phyloP scores from a whole-genome alignment of 2,329 filamentous ascomycete genomes.

The Alternaria alternata region DNA sequence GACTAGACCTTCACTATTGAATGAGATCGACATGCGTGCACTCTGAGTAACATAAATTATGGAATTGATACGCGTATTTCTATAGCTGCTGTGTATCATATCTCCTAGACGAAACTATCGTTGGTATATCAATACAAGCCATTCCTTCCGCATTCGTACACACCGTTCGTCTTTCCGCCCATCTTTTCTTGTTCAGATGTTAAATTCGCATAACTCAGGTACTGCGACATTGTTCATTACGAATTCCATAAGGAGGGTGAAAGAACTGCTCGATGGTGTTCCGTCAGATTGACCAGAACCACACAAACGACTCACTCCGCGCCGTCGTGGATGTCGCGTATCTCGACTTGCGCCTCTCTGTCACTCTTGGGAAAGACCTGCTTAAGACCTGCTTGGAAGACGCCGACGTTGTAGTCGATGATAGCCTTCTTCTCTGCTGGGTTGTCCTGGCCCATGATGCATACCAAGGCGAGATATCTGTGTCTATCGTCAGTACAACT shows the following conservation, averaged over 20 bases:
- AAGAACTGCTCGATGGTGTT: neutral
- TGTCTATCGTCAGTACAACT: slow-evolving; percentile 11
- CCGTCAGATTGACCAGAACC: neutral
- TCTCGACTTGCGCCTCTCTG: slow-evolving; percentile 35
- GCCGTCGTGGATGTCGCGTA: slow-evolving; percentile 30
- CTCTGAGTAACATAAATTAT: neutral
- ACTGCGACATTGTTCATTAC: neutral
- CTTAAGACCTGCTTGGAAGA: slow-evolving; percentile 78
- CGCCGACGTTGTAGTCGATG: slow-evolving; percentile 87
- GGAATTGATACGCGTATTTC: neutral
- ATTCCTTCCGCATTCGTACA: neutral
- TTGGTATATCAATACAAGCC: neutral
- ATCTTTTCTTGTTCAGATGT: neutral
- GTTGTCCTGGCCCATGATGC: slow-evolving; percentile 83
- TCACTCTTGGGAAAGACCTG: slow-evolving; percentile 72
- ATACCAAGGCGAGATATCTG: slow-evolving; percentile 80
- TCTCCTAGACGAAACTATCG: neutral
- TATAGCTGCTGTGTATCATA: neutral
- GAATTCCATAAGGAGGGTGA: neutral
- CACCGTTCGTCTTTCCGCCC: neutral
- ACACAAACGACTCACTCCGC: slow-evolving; percentile 10
- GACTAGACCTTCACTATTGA: neutral
- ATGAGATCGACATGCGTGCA: neutral
- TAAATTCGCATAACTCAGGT: neutral
- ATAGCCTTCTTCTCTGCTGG: slow-evolving; percentile 84